These are phyloP conservation scores for Evernia prunastri DNA, from an alignment of 495 filamentous ascomycete genomes.

Conservation along the genomic window DNA sequence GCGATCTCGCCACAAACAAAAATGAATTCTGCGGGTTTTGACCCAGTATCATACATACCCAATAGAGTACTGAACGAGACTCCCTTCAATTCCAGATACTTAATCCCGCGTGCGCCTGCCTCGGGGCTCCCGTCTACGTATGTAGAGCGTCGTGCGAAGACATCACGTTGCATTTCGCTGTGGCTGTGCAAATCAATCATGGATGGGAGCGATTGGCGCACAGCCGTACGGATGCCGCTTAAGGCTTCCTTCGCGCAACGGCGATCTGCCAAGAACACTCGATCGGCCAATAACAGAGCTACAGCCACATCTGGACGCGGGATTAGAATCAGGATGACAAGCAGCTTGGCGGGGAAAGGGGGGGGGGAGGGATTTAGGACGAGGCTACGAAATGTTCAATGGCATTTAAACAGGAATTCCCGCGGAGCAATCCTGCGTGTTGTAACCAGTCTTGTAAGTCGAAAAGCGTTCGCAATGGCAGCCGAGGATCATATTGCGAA, in stretches of 20 bases:
- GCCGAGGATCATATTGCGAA: neutral
- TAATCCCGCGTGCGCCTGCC: neutral
- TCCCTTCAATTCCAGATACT: no score
- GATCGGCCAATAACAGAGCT: neutral
- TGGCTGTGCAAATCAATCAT: neutral
- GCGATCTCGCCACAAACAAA: neutral
- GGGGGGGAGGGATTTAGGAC: neutral
- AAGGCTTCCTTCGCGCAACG: neutral
- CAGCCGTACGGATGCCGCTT: neutral
- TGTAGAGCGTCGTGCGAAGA: neutral
- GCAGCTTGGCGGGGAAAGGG: neutral
- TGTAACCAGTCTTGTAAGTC: neutral
- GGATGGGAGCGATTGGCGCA: neutral
- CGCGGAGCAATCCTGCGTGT: neutral
- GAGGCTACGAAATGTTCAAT: neutral
- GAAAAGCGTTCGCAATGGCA: neutral
- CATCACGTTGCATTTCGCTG: neutral
- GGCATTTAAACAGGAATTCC: neutral
- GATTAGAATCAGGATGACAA: neutral
- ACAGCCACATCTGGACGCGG: neutral
- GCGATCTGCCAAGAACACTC: neutral
- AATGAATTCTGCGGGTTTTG: no score
- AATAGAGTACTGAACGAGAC: no score
- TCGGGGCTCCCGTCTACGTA: neutral
- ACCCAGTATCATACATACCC: no score